These are phyloP conservation scores for Penicillium mononematosum DNA, from an alignment of 495 filamentous ascomycete genomes.

Conservation along the genomic window DNA sequence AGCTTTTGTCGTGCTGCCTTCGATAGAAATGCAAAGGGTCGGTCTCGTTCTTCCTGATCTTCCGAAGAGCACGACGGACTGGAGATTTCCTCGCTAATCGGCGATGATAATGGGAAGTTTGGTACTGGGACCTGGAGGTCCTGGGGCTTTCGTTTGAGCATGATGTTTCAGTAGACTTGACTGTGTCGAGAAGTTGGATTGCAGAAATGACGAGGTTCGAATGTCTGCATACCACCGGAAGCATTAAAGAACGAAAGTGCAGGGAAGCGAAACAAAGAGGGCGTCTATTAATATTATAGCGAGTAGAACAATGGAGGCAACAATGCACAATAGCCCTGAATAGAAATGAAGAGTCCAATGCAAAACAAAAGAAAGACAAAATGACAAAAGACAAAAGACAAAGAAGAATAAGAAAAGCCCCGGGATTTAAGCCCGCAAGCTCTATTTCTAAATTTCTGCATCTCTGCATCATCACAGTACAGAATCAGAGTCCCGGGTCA, in stretches of 20 bases:
- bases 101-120: slow-evolving; percentile 46
- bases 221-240: slow-evolving; percentile 17
- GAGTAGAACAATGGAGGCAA: slow-evolving; percentile 24
- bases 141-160: slow-evolving; percentile 28
- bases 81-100: slow-evolving; percentile 44
- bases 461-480: background rate
- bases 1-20: slow-evolving; percentile 32
- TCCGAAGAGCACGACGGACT: slow-evolving; percentile 42
- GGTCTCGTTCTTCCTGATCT: slow-evolving; percentile 28
- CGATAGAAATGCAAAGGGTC: slow-evolving; percentile 33
- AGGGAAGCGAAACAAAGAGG: slow-evolving; percentile 12
- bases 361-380: slow-evolving; percentile 11
- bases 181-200: background rate
- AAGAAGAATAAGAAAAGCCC: background rate
- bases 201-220: background rate
- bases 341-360: slow-evolving; percentile 3
- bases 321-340: slow-evolving; percentile 8
- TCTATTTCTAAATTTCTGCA: slow-evolving; percentile 14
- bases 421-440: background rate
- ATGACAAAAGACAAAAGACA: slow-evolving; percentile 2
- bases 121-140: slow-evolving; percentile 36
- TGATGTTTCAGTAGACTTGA: slow-evolving; percentile 14
- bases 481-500: slow-evolving; percentile 11
- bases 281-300: slow-evolving; percentile 26
- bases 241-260: slow-evolving; percentile 2